Conservation (phyloP, 352 stramenopile species). For the Phytopythium litorale region DNA sequence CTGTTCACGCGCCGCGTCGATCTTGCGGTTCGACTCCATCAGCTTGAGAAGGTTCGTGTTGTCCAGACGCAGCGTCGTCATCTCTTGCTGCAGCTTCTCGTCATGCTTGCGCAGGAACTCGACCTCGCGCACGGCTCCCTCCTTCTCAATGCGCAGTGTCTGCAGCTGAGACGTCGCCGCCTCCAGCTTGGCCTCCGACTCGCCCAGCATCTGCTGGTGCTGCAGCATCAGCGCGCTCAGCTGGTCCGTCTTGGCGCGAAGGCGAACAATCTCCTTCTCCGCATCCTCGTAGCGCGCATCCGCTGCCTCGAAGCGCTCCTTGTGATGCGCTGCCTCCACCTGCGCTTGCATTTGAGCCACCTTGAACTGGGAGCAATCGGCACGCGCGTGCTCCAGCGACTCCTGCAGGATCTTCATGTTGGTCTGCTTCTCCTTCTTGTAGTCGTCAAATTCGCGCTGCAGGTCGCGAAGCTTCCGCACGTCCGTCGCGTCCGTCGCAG, state of each 20-base stretch:
- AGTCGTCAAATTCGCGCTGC: conserved; percentile 70
- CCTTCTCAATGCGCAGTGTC: conserved; percentile 44
- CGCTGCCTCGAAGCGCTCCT: conserved; percentile 57
- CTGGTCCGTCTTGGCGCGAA: conserved; percentile 59
- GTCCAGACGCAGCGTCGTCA: conserved; percentile 54
- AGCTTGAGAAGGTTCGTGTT: conserved; percentile 80
- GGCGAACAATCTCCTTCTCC: conserved; percentile 58
- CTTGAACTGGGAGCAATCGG: conserved; percentile 41
- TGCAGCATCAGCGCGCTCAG: conserved; percentile 59
- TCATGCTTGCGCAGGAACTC: conserved; percentile 63
- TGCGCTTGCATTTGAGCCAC: conserved; percentile 68
- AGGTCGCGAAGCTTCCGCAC: conserved; percentile 46
- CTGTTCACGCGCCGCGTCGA: conserved; percentile 59
- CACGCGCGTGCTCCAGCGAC: conserved; percentile 47
- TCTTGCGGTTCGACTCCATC: conserved; percentile 70
- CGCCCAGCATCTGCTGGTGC: conserved; percentile 53
- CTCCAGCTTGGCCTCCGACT: conserved; percentile 58
- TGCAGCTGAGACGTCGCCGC: conserved; percentile 33
- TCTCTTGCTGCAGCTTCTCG: conserved; percentile 50
- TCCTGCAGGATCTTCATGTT: conserved; percentile 67
- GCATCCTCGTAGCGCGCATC: conserved; percentile 47
- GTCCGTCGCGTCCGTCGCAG: conserved; percentile 26
- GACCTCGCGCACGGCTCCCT: conserved; percentile 35
- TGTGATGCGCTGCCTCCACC: conserved; percentile 58
- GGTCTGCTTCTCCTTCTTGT: conserved; percentile 74